phyloP scores from a whole-genome alignment of 2,329 filamentous ascomycete species.

The Beauveria pseudobassiana region DNA sequence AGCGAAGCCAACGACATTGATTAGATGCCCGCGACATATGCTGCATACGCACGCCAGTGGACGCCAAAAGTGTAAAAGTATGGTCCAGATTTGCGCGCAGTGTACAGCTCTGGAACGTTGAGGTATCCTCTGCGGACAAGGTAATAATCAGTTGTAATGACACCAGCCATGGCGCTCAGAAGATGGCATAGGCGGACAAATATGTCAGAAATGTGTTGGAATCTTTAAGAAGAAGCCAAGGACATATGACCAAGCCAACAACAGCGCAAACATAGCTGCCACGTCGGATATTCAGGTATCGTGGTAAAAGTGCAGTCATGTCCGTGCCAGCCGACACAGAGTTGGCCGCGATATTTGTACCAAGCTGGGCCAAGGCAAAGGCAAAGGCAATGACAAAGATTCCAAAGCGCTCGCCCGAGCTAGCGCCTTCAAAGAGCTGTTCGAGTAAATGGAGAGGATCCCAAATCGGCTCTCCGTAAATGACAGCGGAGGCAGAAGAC shows the following conservation, averaged over 20 bases:
- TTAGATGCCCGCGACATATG: conserved; percentile 78
- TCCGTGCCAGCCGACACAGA: conserved; percentile 78
- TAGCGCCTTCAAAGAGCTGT: conserved; percentile 62
- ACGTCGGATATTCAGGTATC: conserved; percentile 79
- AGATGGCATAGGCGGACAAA: conserved; percentile 85
- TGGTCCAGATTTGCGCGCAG: conserved; percentile 53
- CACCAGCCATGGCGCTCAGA: conserved; percentile 88
- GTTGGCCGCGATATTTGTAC: conserved; percentile 87
- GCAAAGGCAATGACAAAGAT: conserved; percentile 66
- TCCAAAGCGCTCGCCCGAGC: conserved; percentile 61
- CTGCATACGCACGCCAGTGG: conserved; percentile 75
- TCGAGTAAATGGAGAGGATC: conserved; percentile 64
- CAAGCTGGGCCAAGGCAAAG: conserved; percentile 73
- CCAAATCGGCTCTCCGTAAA: conserved; percentile 64
- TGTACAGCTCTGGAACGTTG: conserved; percentile 72
- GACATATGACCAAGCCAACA: conserved; percentile 78
- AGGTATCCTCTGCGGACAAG: conserved; percentile 74
- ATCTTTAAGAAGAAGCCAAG: conserved; percentile 67
- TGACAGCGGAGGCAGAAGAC: conserved; percentile 62
- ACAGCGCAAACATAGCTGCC: conserved; percentile 79
- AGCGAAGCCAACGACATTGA: conserved; percentile 88
- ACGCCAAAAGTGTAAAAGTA: conserved; percentile 72
- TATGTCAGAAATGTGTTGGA: conserved; percentile 87
- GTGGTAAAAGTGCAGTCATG: conserved; percentile 71
- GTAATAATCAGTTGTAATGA: conserved; percentile 86